Evolutionary conservation across 2,329 filamentous ascomycete species (phyloP), one percentile per base, ranked within the genome.

Genomic region (Periconia sp.): DNA sequence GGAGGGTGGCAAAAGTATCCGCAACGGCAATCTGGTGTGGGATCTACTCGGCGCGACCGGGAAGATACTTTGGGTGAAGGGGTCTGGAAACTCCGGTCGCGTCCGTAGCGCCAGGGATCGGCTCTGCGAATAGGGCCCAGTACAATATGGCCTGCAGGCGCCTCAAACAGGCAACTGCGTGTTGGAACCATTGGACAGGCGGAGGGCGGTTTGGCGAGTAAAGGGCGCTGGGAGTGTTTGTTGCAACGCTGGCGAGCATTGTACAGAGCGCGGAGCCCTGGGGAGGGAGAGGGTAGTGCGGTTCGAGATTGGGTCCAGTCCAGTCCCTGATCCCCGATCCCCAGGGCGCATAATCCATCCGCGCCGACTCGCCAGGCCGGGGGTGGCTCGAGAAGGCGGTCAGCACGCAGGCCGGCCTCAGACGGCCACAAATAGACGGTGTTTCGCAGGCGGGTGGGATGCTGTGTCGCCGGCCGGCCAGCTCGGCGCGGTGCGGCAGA

Each of bases 61-160:
- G 50, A 46, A 53, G 48, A 56, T 54, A 57, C 48, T 53, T 44
- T 48, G 28, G 36, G 30, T 40, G 30, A n/a, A n/a, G 13, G 30
- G 48, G 46, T 52, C 53, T 59, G 50, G 56, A 57, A 51, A 52
- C 46, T 61, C 58, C 56, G 57, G 45, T 50, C 37, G 48, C 47
- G 46, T 53, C 57, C 54, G 59, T 59, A 63, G 61, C 56, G 59
- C 40, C 52, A n/a, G n/a, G n/a, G n/a, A n/a, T n/a, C n/a, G n/a
- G n/a, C n/a, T n/a, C 49, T 28, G 47, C 48, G 36, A 54, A 46
- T 36, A 53, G 45, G 42, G 42, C 31, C 37, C 46, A 42, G 46
- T 40, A 50, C 35, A 13, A 6, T 11, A 21, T 38, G 34, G 34
- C 19, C 33, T 31, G 32, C 33, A 33, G 21, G 8, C 21, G 33